These are phyloP conservation scores for Penicillium vulpinum DNA, from an alignment of 2,329 filamentous ascomycete genomes.

Conservation along the genomic window DNA sequence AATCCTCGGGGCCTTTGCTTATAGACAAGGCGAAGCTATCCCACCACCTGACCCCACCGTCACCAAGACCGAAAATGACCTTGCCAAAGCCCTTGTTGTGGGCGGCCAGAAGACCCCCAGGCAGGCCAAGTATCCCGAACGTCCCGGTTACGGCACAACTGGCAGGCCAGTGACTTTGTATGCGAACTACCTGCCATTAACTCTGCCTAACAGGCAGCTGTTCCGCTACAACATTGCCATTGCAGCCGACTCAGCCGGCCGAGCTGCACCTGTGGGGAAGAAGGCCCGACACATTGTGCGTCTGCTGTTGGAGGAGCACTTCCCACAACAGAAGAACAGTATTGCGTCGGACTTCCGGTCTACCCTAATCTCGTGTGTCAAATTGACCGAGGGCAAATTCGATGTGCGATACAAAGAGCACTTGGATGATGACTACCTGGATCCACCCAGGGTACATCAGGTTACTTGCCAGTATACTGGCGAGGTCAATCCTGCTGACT, in stretches of 20 bases:
- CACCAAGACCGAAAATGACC: conserved; percentile 29
- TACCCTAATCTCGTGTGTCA: conserved; percentile 36
- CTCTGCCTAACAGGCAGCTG: conserved; percentile 38
- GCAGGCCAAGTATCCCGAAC: conserved; percentile 31
- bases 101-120: conserved; percentile 16
- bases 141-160: conserved; percentile 41
- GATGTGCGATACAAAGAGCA: conserved; percentile 38
- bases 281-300: conserved; percentile 53
- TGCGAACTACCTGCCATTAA: conserved; percentile 44
- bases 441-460: conserved; percentile 35
- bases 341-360: conserved; percentile 46
- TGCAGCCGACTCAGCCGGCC: conserved; percentile 27
- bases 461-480: conserved; percentile 39
- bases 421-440: conserved; percentile 36
- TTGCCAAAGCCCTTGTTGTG: conserved; percentile 26
- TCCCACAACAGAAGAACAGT: conserved; percentile 24
- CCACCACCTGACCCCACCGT: conserved; percentile 27
- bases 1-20: background rate
- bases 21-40: conserved; percentile 24
- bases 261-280: conserved; percentile 33
- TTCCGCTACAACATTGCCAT: conserved; percentile 46
- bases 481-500: conserved; percentile 39
- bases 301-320: conserved; percentile 45
- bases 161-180: conserved; percentile 36
- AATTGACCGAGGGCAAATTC: conserved; percentile 25